These are phyloP conservation scores for Durusdinium trenchii DNA, from an alignment of 73 alveolate genomes.

Conservation along the genomic window DNA sequence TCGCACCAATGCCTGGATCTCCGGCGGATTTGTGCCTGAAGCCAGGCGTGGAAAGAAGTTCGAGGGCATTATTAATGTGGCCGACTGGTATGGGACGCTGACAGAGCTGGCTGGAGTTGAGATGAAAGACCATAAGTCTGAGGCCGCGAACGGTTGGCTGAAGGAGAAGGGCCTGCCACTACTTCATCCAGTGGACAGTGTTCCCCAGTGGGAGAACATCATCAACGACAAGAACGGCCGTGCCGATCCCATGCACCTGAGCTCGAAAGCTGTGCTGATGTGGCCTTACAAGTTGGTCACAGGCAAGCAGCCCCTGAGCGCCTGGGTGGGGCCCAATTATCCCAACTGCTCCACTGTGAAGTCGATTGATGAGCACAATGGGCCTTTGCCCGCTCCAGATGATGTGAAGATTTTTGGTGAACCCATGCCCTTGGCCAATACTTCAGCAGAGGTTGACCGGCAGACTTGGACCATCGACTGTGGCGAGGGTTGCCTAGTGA, in stretches of 20 bases:
- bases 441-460: constrained; percentile 52
- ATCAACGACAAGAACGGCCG: constrained; percentile 54
- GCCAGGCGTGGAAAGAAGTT: constrained; percentile 52
- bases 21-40: constrained; percentile 75
- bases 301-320: constrained; percentile 81
- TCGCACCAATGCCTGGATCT: constrained; percentile 75
- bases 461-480: constrained; percentile 89
- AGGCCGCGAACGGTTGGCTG: constrained; percentile 57
- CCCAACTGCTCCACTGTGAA: constrained; percentile 92
- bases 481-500: constrained; percentile 75
- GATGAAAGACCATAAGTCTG: constrained; percentile 47
- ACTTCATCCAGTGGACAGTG: constrained; percentile 85
- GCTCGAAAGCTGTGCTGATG: constrained; percentile 70
- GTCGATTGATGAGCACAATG: constrained; percentile 49
- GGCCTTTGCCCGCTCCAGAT: constrained; percentile 61
- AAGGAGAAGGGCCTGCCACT: constrained; percentile 86
- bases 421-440: constrained; percentile 48
- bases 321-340: constrained; percentile 72
- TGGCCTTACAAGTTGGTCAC: constrained; percentile 76
- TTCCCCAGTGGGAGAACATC: constrained; percentile 88
- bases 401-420: constrained; percentile 78
- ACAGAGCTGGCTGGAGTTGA: constrained; percentile 83
- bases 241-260: constrained; percentile 70
- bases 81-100: constrained; percentile 87
- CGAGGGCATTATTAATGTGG: constrained; percentile 75